Base-by-base conservation (phyloP, 1,139 yeast genomes). In the Candida gigantensis region DNA sequence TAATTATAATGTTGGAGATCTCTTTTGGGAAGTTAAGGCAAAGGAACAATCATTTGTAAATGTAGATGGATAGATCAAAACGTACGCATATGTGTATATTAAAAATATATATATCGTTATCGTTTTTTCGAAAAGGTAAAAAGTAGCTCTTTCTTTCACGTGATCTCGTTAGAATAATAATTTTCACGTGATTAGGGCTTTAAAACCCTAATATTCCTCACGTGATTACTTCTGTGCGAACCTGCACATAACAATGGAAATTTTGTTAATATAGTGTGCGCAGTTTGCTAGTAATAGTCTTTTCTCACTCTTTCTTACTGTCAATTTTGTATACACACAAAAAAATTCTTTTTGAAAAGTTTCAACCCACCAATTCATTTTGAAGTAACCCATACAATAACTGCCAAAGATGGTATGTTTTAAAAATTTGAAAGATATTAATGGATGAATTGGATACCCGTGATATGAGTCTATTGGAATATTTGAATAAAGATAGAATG, bases 11-110 rank as follows among this genome's bases (percentile, higher is more conserved):
- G 96, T 90, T 45, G 96, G 95, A 43, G 82, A 86, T 35, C 74
- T 86, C 42, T 87, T 92, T 72, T 92, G 96, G 90, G 95, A 88
- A 55, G 78, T 87, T 52, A 90, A 90, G 65, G 90, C 77, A 55
- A 69, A 79, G 55, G 98, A 92, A 64, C 79, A 85, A 37, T 89
- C 97, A 6, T 92, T 92, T 68, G 87, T 87, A 61, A 88, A 90
- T 55, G 96, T 92, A 33, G 79, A 82, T 24, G 84, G 79, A 37
- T 81, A 64, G 45, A 27, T 13, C 15, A 3, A 20, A n/a, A 9
- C n/a, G 23, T 9, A 9, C n/a, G 23, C n/a, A 21, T 23, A 17
- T 21, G 16, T 13, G 23, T 18, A 14, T 12, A 14, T 11, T 15
- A 21, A 18, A 25, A 8, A 30, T 16, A 19, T 10, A 28, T 7